Conservation (phyloP, 108 stramenopile genomes). For the Nannochloropsis gaditana region DNA sequence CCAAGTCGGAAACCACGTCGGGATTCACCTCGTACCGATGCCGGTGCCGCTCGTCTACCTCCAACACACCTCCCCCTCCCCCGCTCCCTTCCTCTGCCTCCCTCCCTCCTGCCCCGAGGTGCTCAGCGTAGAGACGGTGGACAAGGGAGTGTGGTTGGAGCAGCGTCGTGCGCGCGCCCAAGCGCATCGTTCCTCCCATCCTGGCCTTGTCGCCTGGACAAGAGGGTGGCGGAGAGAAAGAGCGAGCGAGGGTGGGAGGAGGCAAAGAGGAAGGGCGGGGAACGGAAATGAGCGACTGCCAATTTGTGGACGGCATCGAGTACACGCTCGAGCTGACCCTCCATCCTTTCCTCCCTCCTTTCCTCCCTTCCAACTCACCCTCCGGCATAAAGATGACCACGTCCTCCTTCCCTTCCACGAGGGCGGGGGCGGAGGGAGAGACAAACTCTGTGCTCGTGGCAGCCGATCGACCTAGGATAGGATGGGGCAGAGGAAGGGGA, state of each 20-base stretch:
- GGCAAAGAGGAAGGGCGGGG: not conserved
- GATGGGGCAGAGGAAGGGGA: not conserved
- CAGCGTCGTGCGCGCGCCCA: slow-evolving; percentile 77
- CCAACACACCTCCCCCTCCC: slow-evolving; percentile 21
- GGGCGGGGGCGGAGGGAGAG: not conserved
- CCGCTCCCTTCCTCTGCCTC: not conserved
- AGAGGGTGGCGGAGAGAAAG: too few species aligned
- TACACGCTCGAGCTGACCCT: too few species aligned
- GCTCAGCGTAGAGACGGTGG: slow-evolving; percentile 68
- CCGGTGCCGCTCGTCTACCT: slow-evolving; percentile 82
- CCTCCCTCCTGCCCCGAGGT: not conserved
- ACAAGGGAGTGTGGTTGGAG: slow-evolving; percentile 32
- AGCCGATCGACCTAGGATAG: not conserved
- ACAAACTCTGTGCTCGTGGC: slow-evolving; percentile 88
- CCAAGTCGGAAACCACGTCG: slow-evolving; percentile 71
- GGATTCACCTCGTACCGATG: slow-evolving; percentile 99
- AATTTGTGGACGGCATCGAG: not conserved
- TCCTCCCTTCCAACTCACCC: slow-evolving; percentile 61
- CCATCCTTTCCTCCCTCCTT: too few species aligned
- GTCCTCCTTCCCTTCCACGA: slow-evolving; percentile 45
- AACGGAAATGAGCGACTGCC: too few species aligned
- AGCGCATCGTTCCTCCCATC: slow-evolving; percentile 99
- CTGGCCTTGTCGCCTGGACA: slow-evolving; percentile 28
- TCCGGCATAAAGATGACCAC: slow-evolving; percentile 98
- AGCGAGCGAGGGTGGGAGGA: not conserved